Evolutionary conservation across 2,329 filamentous ascomycete species (phyloP).

Genomic region (Venturia nashicola): DNA sequence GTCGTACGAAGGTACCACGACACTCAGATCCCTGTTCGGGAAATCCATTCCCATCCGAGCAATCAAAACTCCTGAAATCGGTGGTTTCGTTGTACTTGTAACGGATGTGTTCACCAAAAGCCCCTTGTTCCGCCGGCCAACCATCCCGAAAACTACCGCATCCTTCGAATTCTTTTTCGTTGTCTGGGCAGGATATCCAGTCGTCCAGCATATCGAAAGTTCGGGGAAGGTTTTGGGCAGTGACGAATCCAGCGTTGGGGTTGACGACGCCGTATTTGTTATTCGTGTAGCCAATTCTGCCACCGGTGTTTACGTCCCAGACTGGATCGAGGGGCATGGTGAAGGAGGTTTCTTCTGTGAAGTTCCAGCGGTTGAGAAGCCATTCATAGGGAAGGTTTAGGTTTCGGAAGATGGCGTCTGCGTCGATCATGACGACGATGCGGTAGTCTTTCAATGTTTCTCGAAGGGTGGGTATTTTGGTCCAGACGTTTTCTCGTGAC

Average conservation of each 20-base stretch:
- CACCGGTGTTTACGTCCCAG: slow-evolving; percentile 14
- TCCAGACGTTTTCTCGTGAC: slow-evolving; percentile 28
- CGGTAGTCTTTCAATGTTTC: slow-evolving; percentile 28
- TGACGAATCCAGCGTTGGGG: slow-evolving; percentile 28
- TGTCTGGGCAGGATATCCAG: slow-evolving; percentile 20
- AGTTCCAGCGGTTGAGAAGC: slow-evolving; percentile 36
- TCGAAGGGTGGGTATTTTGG: slow-evolving; percentile 28
- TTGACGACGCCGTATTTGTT: slow-evolving; percentile 24
- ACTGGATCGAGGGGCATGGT: slow-evolving; percentile 28
- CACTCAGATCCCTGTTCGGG: slow-evolving; percentile 16
- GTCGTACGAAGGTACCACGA: slow-evolving; percentile 13
- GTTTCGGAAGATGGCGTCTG: slow-evolving; percentile 31
- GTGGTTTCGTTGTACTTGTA: slow-evolving; percentile 17
- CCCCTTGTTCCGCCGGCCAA: slow-evolving; percentile 22
- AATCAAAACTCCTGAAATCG: slow-evolving; percentile 16
- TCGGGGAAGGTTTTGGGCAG: slow-evolving; percentile 20
- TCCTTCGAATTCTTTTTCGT: slow-evolving; percentile 14
- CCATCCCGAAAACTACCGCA: slow-evolving; percentile 19
- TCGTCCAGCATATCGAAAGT: slow-evolving; percentile 19
- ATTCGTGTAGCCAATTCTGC: slow-evolving; percentile 15
- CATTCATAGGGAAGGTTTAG: slow-evolving; percentile 35
- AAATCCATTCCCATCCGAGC: slow-evolving; percentile 24
- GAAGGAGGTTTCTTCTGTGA: slow-evolving; percentile 27
- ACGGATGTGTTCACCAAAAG: slow-evolving; percentile 22
- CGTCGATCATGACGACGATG: slow-evolving; percentile 34